Evolutionary conservation across 1,284 basidiomycete genomes (phyloP).

Genomic region (Heterobasidion parviporum): DNA sequence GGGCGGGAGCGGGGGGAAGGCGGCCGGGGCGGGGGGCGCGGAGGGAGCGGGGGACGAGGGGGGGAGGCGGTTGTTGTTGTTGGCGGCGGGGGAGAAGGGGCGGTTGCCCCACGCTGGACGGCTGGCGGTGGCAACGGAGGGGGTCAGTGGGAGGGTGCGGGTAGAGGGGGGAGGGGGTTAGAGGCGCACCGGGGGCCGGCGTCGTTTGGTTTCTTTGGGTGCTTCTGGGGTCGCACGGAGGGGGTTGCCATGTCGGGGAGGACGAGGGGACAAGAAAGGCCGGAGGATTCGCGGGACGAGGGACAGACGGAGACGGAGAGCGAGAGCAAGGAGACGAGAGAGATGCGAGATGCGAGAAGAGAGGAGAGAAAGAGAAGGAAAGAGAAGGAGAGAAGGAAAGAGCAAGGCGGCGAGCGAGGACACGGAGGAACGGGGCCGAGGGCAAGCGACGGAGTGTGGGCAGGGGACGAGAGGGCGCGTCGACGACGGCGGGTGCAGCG

Average conservation of each 20-base stretch:
- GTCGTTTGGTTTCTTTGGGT: conserved; percentile 45
- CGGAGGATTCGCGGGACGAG: neutral
- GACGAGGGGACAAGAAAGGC: conserved; percentile 17
- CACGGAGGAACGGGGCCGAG: too few species aligned
- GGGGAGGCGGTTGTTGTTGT: conserved; percentile 41
- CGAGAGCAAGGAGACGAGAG: neutral
- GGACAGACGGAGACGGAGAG: neutral
- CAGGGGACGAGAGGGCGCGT: neutral
- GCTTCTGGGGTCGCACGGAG: conserved; percentile 58
- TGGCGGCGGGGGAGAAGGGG: conserved; percentile 59
- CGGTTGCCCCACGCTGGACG: conserved; percentile 53
- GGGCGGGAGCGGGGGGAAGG: conserved; percentile 40
- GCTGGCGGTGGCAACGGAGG: conserved; percentile 21
- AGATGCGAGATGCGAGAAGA: neutral
- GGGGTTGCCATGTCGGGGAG: conserved; percentile 11
- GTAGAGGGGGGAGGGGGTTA: neutral
- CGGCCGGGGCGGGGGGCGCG: conserved; percentile 22
- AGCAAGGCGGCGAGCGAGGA: neutral
- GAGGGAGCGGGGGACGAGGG: conserved; percentile 27
- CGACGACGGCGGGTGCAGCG: too few species aligned
- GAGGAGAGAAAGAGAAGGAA: neutral
- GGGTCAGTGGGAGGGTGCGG: neutral
- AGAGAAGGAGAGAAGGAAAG: neutral
- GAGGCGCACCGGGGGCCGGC: conserved; percentile 42
- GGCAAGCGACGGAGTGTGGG: neutral